A percentile compares a stretch with the other conserved stretches of the same genome.
These are phyloP conservation scores for Hordeum marinum DNA, from an alignment of 176 grass and related monocot species.

Conservation along the genomic window DNA sequence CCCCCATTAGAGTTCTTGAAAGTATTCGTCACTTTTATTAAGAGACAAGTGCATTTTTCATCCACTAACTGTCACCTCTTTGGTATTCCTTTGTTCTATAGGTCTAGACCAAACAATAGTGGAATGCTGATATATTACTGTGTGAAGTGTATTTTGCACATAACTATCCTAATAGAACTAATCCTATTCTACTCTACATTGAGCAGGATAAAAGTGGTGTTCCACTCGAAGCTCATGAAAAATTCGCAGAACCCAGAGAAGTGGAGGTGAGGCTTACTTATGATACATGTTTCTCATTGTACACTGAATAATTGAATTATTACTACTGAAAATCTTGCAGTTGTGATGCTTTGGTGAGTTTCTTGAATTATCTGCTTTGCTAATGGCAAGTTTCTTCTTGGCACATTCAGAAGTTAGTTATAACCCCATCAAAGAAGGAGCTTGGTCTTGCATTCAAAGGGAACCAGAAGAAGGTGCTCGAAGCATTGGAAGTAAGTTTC, in stretches of 20 bases:
- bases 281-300: background rate
- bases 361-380: constrained; percentile 1
- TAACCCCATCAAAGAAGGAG: constrained; percentile 96
- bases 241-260: constrained; percentile 75
- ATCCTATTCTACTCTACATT: constrained; percentile 17
- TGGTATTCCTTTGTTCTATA: background rate
- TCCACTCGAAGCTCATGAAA: constrained; percentile 75
- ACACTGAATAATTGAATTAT: background rate
- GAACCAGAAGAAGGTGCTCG: constrained; percentile 75
- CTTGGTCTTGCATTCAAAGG: constrained; percentile 94
- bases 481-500: constrained; percentile 80
- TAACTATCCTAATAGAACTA: constrained; percentile 15
- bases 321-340: constrained; percentile 1
- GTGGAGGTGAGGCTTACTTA: constrained; percentile 61
- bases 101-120: background rate
- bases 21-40: background rate
- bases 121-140: background rate
- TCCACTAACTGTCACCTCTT: too few species aligned
- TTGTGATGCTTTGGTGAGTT: constrained; percentile 12
- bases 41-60: background rate
- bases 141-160: background rate
- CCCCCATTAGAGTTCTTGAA: background rate
- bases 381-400: constrained; percentile 25
- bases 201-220: constrained; percentile 86
- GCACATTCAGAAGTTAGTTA: constrained; percentile 69